Evolutionary conservation across 2,329 filamentous ascomycete genomes (phyloP), one percentile per base, ranked within the genome.

Genomic region (Dactylellina drechsleri): DNA sequence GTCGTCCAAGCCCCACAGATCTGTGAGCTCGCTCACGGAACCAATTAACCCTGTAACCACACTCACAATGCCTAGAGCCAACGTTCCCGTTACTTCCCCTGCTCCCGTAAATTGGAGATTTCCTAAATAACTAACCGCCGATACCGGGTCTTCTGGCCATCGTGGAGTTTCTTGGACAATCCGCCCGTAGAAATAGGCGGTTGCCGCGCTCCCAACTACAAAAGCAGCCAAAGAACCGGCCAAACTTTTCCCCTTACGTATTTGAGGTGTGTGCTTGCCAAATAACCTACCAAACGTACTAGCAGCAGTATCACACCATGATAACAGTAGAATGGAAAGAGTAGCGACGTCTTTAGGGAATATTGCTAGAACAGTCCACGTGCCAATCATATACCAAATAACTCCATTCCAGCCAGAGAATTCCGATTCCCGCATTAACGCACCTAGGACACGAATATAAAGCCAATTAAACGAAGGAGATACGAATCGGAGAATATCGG

Each of bases 231-330:
- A 80, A 8, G 91, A 95, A 0, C 95, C 95, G 16, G 95, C 95
- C 28, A 98, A 84, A 74, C 92, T 96, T 87, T 99, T 99, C 49
- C 93, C 93, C 77, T 87, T 87, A 76, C 95, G 88, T 66, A 99
- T 87, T 61, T 91, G 87, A 43, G 92, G 92, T 1, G 95, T 99
- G 81, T 97, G 93, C 76, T 90, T 88, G 49, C 95, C 95, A 83
- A 92, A 98, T 13, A 94, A 85, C 65, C 95, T 88, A 62, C 95
- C 95, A 80, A 99, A 93, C 0, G 95, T 99, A 81, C 91, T 95
- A 59, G 95, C 95, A 41, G 95, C 95, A 0, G 95, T 98, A 82
- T 99, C 95, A 83, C 95, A 99, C 95, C 95, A 99, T 80, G 92
- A 96, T 23, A 99, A 87, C 47, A 99, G 87, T 79, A 99, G 85